Percentiles rank a stretch among this genome's conserved stretches.
phyloP scores from a whole-genome alignment of 257 asterid species.

The Nyctanthes arbortristis region DNA sequence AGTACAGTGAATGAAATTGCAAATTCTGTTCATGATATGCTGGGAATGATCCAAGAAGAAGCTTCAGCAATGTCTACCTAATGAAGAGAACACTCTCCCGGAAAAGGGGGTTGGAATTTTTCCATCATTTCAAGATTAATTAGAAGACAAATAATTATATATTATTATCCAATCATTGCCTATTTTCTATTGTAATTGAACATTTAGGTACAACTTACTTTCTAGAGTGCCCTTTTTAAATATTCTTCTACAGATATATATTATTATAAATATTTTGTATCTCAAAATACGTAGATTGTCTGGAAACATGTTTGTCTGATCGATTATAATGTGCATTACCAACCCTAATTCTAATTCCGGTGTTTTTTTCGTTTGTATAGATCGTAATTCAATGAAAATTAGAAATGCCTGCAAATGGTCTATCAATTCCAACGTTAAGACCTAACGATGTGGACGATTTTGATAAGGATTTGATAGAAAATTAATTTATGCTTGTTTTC shows the following conservation, averaged over 20 bases:
- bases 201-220: constrained; percentile 4
- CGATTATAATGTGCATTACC: constrained; percentile 15
- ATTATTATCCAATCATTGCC: constrained; percentile 21
- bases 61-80: constrained; percentile 47
- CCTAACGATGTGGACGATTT: constrained; percentile 10
- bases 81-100: constrained; percentile 35
- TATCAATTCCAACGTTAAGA: constrained; percentile 11
- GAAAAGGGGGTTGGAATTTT: constrained; percentile 1
- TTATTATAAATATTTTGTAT: constrained; percentile 27
- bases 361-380: too few species aligned
- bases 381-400: constrained; percentile 15
- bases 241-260: constrained; percentile 26
- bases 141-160: background rate
- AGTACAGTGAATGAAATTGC: constrained; percentile 72
- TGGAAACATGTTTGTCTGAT: constrained; percentile 12
- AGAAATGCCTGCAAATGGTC: constrained; percentile 26
- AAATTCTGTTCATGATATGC: constrained; percentile 59
- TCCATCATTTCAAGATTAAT: background rate
- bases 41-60: constrained; percentile 58
- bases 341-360: too few species aligned
- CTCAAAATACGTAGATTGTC: constrained; percentile 4
- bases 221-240: constrained; percentile 13
- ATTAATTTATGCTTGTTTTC: background rate
- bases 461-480: constrained; percentile 16
- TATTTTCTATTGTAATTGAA: constrained; percentile 6